Evolutionary conservation across 2,329 filamentous ascomycete species (phyloP).

Genomic region (Colletotrichum sp.): DNA sequence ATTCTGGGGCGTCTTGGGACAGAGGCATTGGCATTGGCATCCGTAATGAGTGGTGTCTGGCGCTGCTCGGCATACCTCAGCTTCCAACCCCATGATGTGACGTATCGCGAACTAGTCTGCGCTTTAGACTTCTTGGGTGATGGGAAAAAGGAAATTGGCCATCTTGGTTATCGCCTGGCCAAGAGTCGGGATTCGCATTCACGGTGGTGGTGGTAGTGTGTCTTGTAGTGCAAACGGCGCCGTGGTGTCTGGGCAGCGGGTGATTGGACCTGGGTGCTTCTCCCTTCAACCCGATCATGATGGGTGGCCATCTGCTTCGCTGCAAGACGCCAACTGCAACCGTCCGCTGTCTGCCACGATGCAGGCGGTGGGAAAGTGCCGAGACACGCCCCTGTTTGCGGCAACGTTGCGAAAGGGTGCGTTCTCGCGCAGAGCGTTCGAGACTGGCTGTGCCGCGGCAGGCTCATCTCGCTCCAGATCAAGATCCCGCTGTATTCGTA

Average conservation of each 20-base stretch:
- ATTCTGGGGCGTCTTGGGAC: not conserved
- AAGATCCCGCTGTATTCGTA: not conserved
- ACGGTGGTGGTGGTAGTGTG: not conserved
- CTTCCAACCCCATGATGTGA: not conserved
- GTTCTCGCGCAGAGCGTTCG: not conserved
- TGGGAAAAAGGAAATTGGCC: not conserved
- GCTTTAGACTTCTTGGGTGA: not conserved
- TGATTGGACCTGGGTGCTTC: not conserved
- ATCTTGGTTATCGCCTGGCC: not conserved
- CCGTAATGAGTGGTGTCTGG: no score
- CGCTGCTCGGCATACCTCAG: conserved; percentile 2
- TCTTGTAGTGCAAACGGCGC: not conserved
- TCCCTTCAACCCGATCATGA: not conserved
- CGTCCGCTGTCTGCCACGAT: not conserved
- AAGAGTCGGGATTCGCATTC: not conserved
- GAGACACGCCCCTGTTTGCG: not conserved
- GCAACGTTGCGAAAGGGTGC: not conserved
- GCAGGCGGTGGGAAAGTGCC: not conserved
- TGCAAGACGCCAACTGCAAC: not conserved
- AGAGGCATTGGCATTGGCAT: not conserved
- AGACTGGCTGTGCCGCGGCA: not conserved
- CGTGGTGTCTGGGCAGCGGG: not conserved
- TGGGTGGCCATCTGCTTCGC: not conserved
- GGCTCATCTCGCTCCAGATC: not conserved
- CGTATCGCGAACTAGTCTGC: no score